These are phyloP conservation scores for Filobasidium floriforme DNA, from an alignment of 768 basidiomycete genomes.

Conservation along the genomic window DNA sequence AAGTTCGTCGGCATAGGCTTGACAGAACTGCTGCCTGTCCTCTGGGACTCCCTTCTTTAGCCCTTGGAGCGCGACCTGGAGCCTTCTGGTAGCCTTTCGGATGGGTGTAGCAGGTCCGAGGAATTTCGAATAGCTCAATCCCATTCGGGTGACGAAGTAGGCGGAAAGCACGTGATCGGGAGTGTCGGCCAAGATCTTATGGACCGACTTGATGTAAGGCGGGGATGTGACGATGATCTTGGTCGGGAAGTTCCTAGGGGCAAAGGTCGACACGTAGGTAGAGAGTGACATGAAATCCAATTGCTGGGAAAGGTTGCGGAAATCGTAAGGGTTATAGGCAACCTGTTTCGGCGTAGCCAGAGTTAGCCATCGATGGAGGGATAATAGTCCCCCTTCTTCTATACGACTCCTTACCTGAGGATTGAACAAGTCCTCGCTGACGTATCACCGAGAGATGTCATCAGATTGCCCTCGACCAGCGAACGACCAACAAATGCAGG, in stretches of 20 bases:
- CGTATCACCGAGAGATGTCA: slow-evolving; percentile 41
- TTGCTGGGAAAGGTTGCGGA: slow-evolving; percentile 60
- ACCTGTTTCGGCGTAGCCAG: no score
- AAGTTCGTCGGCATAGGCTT: slow-evolving; percentile 60
- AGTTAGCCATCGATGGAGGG: no score
- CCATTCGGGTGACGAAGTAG: slow-evolving; percentile 74
- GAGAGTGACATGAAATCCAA: slow-evolving; percentile 73
- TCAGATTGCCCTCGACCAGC: no score
- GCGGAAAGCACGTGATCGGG: slow-evolving; percentile 67
- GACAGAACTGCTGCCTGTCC: slow-evolving; percentile 76
- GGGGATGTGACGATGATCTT: slow-evolving; percentile 77
- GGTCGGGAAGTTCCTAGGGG: slow-evolving; percentile 60
- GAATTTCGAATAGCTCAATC: slow-evolving; percentile 56
- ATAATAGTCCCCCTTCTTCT: no score
- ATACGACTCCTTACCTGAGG: no score
- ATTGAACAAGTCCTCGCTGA: slow-evolving; percentile 59
- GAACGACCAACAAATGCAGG: no score
- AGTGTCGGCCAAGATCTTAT: slow-evolving; percentile 61
- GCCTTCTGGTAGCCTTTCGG: slow-evolving; percentile 63
- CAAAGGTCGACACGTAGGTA: slow-evolving; percentile 77
- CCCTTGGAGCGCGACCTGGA: slow-evolving; percentile 68
- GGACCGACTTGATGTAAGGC: slow-evolving; percentile 61
- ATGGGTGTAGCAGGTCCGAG: slow-evolving; percentile 69
- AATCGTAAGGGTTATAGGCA: slow-evolving; percentile 75
- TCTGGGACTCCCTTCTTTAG: slow-evolving; percentile 78